These are phyloP conservation scores for Solanum sitiens DNA, from an alignment of 257 asterid species.

Conservation along the genomic window DNA sequence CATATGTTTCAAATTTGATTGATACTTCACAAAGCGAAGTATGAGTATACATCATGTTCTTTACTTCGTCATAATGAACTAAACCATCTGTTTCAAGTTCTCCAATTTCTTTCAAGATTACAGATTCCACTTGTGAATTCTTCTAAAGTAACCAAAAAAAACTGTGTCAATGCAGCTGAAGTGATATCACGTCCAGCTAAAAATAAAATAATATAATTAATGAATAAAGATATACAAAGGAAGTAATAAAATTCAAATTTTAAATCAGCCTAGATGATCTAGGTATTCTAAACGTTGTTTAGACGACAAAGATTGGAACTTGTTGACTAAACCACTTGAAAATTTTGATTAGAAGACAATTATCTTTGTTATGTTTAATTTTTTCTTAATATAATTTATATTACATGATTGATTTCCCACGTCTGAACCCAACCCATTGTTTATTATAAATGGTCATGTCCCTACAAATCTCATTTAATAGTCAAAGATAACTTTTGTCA, in stretches of 20 bases:
- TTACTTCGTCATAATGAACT: slow-evolving; percentile 35
- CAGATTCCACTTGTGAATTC: background rate
- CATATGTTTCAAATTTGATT: too few relatives aligned
- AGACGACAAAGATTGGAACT: background rate
- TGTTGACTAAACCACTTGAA: background rate
- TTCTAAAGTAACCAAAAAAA: slow-evolving; percentile 41
- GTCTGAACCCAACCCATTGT: background rate
- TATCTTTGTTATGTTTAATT: background rate
- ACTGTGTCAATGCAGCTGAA: background rate
- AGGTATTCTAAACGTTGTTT: background rate
- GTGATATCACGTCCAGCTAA: too few relatives aligned
- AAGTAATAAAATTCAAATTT: too few relatives aligned
- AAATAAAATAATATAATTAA: slow-evolving; percentile 2
- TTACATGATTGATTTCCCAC: background rate
- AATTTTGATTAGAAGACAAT: background rate
- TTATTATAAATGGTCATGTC: background rate
- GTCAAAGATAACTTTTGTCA: background rate
- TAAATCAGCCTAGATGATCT: too few relatives aligned
- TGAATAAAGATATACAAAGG: too few relatives aligned
- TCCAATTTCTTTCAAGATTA: slow-evolving; percentile 22
- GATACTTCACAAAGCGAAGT: slow-evolving; percentile 31
- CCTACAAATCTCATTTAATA: background rate
- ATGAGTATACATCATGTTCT: slow-evolving; percentile 33
- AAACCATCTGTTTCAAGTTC: background rate
- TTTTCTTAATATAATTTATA: background rate